Conservation (phyloP, 345 rosid genomes). For the Pugionium dolabratum region DNA sequence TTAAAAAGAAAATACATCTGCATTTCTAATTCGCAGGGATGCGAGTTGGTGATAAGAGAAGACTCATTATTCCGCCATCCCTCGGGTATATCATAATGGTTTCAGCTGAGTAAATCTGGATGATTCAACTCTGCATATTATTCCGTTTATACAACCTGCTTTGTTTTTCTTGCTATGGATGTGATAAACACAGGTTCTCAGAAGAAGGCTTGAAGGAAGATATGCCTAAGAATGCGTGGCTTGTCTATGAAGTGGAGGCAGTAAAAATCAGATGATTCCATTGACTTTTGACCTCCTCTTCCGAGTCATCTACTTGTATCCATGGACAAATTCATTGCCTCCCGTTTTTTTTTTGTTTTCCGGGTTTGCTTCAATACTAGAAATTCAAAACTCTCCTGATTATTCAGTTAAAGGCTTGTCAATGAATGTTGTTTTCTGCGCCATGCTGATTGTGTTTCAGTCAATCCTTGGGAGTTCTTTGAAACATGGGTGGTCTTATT, state of each 20-base stretch:
- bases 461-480: too few relatives aligned
- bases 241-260: constrained; percentile 67
- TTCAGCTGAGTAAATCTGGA: neutral
- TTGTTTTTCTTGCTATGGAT: constrained; percentile 14
- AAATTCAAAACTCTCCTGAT: neutral
- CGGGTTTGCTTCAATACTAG: neutral
- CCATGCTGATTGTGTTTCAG: too few relatives aligned
- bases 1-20: neutral
- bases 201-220: constrained; percentile 45
- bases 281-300: neutral
- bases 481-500: neutral
- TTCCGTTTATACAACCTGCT: neutral
- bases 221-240: constrained; percentile 73
- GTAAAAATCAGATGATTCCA: constrained; percentile 48
- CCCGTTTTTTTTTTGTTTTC: too few relatives aligned
- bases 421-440: too few relatives aligned
- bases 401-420: neutral
- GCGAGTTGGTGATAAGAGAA: constrained; percentile 83
- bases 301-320: neutral
- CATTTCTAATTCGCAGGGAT: constrained; percentile 55
- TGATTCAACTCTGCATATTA: neutral
- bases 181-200: constrained; percentile 48
- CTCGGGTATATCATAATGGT: constrained; percentile 56
- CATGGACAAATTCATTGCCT: neutral
- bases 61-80: constrained; percentile 72